A percentile compares a stretch with the other conserved stretches of the same genome.
phyloP scores from a whole-genome alignment of 495 filamentous ascomycete genomes.

The Neurospora discreta region DNA sequence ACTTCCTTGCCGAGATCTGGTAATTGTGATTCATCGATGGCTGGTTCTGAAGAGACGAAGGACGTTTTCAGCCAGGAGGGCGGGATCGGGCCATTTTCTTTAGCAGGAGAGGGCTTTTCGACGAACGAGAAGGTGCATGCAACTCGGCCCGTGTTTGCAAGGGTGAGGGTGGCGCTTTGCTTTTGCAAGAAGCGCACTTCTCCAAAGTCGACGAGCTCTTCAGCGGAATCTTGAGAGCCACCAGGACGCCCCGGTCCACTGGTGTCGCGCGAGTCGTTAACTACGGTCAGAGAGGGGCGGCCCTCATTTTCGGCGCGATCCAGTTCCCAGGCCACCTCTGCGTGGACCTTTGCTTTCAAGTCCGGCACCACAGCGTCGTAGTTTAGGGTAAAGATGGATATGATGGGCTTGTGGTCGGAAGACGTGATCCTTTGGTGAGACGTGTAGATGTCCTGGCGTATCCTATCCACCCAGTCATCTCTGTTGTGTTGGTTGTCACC shows the following conservation, averaged over 20 bases:
- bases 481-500: constrained; percentile 34
- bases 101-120: constrained; percentile 46
- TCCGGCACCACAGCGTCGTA: constrained; percentile 79
- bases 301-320: constrained; percentile 91
- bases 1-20: constrained; percentile 37
- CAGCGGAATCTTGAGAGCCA: constrained; percentile 9
- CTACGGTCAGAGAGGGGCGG: constrained; percentile 70
- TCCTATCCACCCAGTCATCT: constrained; percentile 48
- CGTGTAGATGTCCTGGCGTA: constrained; percentile 63
- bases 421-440: constrained; percentile 82
- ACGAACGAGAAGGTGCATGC: constrained; percentile 66
- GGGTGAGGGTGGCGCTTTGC: constrained; percentile 54
- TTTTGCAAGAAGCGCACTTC: constrained; percentile 55
- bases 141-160: constrained; percentile 84
- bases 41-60: constrained; percentile 38
- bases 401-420: constrained; percentile 91
- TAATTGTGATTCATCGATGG: constrained; percentile 24
- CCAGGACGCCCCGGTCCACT: constrained; percentile 12
- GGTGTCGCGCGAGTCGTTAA: constrained; percentile 50
- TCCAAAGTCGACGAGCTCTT: constrained; percentile 65
- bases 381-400: constrained; percentile 64
- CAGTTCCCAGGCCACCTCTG: constrained; percentile 77
- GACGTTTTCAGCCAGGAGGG: constrained; percentile 58
- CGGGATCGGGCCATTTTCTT: constrained; percentile 26
- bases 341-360: constrained; percentile 69